phyloP scores from a whole-genome alignment of 371 early-diverging fungal genomes.

The Rhizomucor miehei region DNA sequence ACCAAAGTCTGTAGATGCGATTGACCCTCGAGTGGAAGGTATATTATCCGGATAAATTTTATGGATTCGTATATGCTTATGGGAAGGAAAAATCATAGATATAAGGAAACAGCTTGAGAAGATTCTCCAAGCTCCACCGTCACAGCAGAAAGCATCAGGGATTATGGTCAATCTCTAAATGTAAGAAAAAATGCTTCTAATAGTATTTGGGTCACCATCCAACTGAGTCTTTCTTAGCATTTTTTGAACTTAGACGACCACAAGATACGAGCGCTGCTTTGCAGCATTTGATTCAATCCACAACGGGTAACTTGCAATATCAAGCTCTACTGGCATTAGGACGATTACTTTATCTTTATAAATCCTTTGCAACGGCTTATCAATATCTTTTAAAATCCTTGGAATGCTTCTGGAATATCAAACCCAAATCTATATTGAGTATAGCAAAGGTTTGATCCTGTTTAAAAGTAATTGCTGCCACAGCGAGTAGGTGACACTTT shows the following conservation, averaged over 20 bases:
- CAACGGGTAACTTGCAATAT: conserved; percentile 13
- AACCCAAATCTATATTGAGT: conserved; percentile 4
- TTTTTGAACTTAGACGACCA: background rate
- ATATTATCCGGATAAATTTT: too few species aligned
- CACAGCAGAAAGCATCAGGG: background rate
- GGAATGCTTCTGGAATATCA: conserved; percentile 18
- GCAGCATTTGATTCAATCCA: conserved; percentile 5
- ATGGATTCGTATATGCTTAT: too few species aligned
- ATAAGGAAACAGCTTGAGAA: too few species aligned
- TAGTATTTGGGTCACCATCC: too few species aligned
- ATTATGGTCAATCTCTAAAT: background rate
- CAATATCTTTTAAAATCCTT: conserved; percentile 18
- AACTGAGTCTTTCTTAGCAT: background rate
- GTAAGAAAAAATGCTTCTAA: background rate
- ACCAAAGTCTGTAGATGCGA: background rate
- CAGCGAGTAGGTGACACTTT: background rate
- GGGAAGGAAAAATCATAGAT: too few species aligned
- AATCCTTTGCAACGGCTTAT: conserved; percentile 6
- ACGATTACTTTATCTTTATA: conserved; percentile 29
- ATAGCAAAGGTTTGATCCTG: conserved; percentile 19
- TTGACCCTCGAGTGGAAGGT: background rate
- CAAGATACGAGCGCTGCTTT: background rate
- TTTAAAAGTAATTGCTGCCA: background rate
- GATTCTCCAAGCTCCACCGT: background rate
- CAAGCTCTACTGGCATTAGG: conserved; percentile 21